Evolutionary conservation across 2,329 filamentous ascomycete genomes (phyloP), one percentile per base, ranked within the genome.

Genomic region (Aspergillus quadrilineatus): DNA sequence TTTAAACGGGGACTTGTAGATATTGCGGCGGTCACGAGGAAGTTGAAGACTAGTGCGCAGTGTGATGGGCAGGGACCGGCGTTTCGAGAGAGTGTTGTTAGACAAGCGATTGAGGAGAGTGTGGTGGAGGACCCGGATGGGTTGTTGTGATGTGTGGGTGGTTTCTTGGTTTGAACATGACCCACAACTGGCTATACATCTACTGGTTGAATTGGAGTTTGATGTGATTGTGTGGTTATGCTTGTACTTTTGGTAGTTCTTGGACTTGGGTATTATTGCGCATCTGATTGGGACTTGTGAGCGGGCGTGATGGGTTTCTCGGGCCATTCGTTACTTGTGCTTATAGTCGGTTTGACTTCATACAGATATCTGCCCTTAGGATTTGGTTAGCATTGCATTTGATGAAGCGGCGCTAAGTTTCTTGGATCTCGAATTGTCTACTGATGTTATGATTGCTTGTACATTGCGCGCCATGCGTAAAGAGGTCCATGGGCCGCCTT

Each of bases 21-120:
- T 71, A 85, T 97, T 10, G 87, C 82, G 37, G 83, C 89, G 69
- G 89, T 97, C 32, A 92, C 88, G 70, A 89, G 94, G 67, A 80
- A 86, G 10, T 77, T 97, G 52, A 92, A 90, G 77, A 80, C 82
- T 15, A 77, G 84, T 66, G 89, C 90, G 15, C 85, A 87, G 67
- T 96, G 92, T 70, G 89, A 97, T 73, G 92, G 92, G 2, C 88
- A 91, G 69, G 89, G 92, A 0, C 92, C 92, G 2, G 92, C 94
- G 41, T 96, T 96, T 65, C 87, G 89, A 59, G 92, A 96, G 72
- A 77, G 82, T 26, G 84, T 85, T 44, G 87, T 97, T 14, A 73
- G 85, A 43, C 78, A 80, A 59, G 90, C 90, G 14, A 92, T 97
- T 61, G 84, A 90, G 71, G 83, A 88, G 66, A 93, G 91, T 67